phyloP scores from a whole-genome alignment of 345 rosid genomes.

The Microcos paniculata region DNA sequence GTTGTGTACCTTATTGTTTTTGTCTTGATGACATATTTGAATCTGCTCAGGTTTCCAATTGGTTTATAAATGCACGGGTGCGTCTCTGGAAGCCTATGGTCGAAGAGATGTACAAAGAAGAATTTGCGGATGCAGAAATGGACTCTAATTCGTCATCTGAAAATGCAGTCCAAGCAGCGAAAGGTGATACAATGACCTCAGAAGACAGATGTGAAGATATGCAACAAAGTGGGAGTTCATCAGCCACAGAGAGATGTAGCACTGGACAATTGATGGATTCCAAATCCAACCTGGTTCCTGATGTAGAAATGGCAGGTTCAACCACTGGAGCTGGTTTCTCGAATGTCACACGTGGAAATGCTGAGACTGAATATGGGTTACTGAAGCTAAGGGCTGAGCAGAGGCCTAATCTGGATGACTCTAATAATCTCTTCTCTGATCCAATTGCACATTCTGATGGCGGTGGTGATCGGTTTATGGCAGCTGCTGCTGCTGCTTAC shows the following conservation, averaged over 20 bases:
- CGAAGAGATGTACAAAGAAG: constrained; percentile 99
- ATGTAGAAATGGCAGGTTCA: constrained; percentile 38
- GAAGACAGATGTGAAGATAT: constrained; percentile 52
- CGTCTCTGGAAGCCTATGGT: constrained; percentile 99
- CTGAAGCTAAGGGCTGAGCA: constrained; percentile 41
- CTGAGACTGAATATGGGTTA: constrained; percentile 37
- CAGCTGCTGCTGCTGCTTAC: constrained; percentile 55
- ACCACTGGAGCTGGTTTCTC: constrained; percentile 31
- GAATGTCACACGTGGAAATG: constrained; percentile 27
- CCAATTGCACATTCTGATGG: constrained; percentile 31
- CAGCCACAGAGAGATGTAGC: constrained; percentile 39
- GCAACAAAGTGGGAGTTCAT: constrained; percentile 53
- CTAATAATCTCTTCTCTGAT: constrained; percentile 41
- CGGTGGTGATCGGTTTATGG: constrained; percentile 44
- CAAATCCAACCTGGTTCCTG: constrained; percentile 28
- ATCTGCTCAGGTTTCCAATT: constrained; percentile 74
- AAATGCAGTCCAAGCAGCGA: constrained; percentile 42
- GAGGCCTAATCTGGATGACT: constrained; percentile 32
- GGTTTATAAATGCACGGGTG: constrained; percentile 98
- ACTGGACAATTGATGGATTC: constrained; percentile 47
- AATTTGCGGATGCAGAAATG: constrained; percentile 68
- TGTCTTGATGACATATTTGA: background rate
- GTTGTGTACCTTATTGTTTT: background rate
- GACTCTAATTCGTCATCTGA: constrained; percentile 77
- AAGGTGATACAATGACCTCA: constrained; percentile 27